Base-by-base conservation (phyloP, 306 rosid genomes). In the Crotalaria pallida region DNA sequence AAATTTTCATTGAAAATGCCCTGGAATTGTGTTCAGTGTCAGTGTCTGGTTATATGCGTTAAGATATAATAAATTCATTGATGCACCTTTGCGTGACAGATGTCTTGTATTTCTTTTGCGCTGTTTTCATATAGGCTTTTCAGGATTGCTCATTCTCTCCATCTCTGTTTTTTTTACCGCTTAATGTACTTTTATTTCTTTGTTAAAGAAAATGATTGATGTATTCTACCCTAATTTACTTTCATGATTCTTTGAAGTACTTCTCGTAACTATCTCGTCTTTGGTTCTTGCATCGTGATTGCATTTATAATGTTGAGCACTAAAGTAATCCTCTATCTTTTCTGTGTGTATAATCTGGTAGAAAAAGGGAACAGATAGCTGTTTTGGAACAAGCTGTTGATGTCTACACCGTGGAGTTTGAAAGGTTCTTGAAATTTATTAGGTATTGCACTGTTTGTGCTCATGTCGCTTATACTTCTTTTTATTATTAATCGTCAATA, bases 321-420 rank as follows among this genome's bases (percentile, higher is more conserved):
- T 36, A 44, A 50, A 52, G 21, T 60, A 59, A 67, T 34, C 44
- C 74, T 50, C 49, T 27, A 13, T 33, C 36, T 45, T 61, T 36
- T 69, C 0, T 38, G 47, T 59, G 73, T 15, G 72, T 76, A 69
- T 55, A 69, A 59, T 81, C 66, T 61, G 69, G 70, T 81, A 94
- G 97, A 77, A 67, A 67, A 52, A 76, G 51, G 82, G 84, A 87
- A 77, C 78, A 88, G 16, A 33, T 91, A 17, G 80, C 73, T 49
- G 73, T 87, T 38, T 47, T 94, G 87, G 92, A 90, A 77, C 80
- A 84, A 81, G 92, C 95, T 79, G 81, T 87, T 77, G 85, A 87
- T 65, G 85, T 91, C 79, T 94, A 90, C 70, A 41, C 92, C 69
- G 61, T 57, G 48, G 97, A 94, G 80, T 84, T 90, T 71, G 86